Conservation (phyloP, 1,139 yeast genomes). For the Ashbya aceris region DNA sequence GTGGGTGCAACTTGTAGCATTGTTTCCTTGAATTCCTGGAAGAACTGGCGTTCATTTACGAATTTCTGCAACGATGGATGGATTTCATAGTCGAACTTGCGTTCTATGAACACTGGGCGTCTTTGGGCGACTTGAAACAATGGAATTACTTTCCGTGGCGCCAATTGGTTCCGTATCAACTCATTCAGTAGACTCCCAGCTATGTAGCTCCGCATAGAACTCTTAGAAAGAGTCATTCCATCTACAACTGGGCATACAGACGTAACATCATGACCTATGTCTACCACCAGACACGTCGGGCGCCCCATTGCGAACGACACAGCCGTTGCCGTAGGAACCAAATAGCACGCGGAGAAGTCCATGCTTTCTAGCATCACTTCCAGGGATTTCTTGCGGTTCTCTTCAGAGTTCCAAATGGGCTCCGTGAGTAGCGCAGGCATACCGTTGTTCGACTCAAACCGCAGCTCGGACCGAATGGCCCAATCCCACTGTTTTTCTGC, state of each 20-base stretch:
- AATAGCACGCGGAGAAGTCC: conserved; percentile 75
- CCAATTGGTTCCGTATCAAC: conserved; percentile 17
- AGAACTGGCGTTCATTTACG: conserved; percentile 30
- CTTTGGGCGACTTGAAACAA: conserved; percentile 26
- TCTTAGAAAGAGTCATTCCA: conserved; percentile 75
- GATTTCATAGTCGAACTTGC: conserved; percentile 30
- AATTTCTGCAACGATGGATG: conserved; percentile 19
- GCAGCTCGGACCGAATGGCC: conserved; percentile 34
- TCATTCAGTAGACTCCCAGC: conserved; percentile 47
- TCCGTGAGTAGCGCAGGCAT: conserved; percentile 33
- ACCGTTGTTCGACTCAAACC: conserved; percentile 26
- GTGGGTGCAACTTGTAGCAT: conserved; percentile 36
- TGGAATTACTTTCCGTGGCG: conserved; percentile 27
- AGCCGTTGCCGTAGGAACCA: conserved; percentile 82
- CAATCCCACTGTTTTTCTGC: conserved; percentile 59
- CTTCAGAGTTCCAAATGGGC: conserved; percentile 56
- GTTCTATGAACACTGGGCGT: conserved; percentile 23
- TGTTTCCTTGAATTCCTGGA: conserved; percentile 59
- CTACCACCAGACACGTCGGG: conserved; percentile 88
- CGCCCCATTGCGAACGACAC: conserved; percentile 90
- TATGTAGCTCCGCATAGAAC: conserved; percentile 57
- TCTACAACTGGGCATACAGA: conserved; percentile 91
- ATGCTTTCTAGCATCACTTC: conserved; percentile 68
- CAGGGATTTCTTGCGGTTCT: conserved; percentile 61
- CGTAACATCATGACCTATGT: conserved; percentile 76